phyloP scores from a whole-genome alignment of 208 protist genomes.

The Porcisia deanei region DNA sequence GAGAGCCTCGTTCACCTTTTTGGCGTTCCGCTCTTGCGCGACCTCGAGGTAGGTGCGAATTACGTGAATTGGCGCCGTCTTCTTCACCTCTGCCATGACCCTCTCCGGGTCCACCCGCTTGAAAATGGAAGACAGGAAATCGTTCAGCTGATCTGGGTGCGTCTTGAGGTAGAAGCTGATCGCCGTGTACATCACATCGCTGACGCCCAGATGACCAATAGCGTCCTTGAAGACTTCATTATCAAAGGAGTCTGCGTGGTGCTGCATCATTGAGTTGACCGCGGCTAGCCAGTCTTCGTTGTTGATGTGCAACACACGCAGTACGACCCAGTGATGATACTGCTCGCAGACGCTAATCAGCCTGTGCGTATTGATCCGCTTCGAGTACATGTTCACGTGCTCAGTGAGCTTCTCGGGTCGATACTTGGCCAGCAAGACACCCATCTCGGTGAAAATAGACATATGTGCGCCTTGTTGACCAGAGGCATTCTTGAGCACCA shows the following conservation, averaged over 20 bases:
- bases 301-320: conserved; percentile 96
- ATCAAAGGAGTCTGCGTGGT: conserved; percentile 97
- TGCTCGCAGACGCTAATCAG: conserved; percentile 94
- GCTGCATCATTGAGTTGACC: conserved; percentile 97
- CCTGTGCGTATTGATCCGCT: conserved; percentile 97
- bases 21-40: conserved; percentile 93
- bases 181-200: conserved; percentile 97
- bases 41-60: conserved; percentile 97
- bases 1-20: conserved; percentile 98
- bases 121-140: conserved; percentile 95
- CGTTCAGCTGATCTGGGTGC: conserved; percentile 93
- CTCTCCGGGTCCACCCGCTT: conserved; percentile 96
- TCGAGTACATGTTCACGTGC: conserved; percentile 98
- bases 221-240: conserved; percentile 98
- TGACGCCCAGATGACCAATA: conserved; percentile 94
- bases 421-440: conserved; percentile 99
- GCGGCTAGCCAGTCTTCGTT: conserved; percentile 99
- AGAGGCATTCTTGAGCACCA: conserved; percentile 95
- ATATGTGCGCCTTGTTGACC: conserved; percentile 96
- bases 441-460: conserved; percentile 99
- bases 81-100: conserved; percentile 93
- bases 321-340: conserved; percentile 96
- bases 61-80: conserved; percentile 89
- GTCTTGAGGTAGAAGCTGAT: conserved; percentile 98
- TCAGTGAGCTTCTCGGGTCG: conserved; percentile 99